These are phyloP conservation scores for Candida koratica DNA, from an alignment of 805 yeast species.

Conservation along the genomic window DNA sequence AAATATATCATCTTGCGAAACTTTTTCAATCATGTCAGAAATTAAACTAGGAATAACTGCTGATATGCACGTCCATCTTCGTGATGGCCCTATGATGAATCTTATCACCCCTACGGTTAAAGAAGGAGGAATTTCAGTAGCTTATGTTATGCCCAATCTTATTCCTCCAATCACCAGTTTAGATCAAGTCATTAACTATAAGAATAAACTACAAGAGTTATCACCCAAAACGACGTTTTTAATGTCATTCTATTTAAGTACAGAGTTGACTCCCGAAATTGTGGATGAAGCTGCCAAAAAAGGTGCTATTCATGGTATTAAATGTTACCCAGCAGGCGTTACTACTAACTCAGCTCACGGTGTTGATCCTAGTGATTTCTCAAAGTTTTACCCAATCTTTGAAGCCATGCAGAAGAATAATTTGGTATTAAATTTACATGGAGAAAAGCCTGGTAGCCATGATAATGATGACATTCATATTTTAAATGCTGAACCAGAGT, in stretches of 20 bases:
- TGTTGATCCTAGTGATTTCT: slow-evolving; percentile 89
- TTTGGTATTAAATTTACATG: slow-evolving; percentile 84
- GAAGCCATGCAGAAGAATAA: slow-evolving; percentile 78
- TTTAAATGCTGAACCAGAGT: slow-evolving; percentile 88
- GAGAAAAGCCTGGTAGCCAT: slow-evolving; percentile 77
- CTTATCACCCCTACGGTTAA: slow-evolving; percentile 85
- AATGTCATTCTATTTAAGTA: slow-evolving; percentile 84
- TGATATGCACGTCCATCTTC: slow-evolving; percentile 93
- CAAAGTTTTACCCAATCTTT: slow-evolving; percentile 83
- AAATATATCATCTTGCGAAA: background rate
- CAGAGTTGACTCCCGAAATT: slow-evolving; percentile 78
- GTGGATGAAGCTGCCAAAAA: slow-evolving; percentile 70
- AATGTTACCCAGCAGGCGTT: slow-evolving; percentile 98
- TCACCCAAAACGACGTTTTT: slow-evolving; percentile 83
- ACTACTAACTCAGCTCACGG: slow-evolving; percentile 95
- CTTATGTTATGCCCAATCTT: slow-evolving; percentile 94
- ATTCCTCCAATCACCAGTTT: slow-evolving; percentile 87
- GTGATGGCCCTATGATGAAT: slow-evolving; percentile 93
- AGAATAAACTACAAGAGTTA: slow-evolving; percentile 53
- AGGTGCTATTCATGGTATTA: slow-evolving; percentile 78
- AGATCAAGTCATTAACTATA: slow-evolving; percentile 68
- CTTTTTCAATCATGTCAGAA: slow-evolving; percentile 13
- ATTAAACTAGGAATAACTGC: slow-evolving; percentile 68
- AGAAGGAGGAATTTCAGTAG: slow-evolving; percentile 87
- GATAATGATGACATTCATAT: slow-evolving; percentile 66